phyloP scores from a whole-genome alignment of 257 asterid genomes.

The Solanum chiquidenum region DNA sequence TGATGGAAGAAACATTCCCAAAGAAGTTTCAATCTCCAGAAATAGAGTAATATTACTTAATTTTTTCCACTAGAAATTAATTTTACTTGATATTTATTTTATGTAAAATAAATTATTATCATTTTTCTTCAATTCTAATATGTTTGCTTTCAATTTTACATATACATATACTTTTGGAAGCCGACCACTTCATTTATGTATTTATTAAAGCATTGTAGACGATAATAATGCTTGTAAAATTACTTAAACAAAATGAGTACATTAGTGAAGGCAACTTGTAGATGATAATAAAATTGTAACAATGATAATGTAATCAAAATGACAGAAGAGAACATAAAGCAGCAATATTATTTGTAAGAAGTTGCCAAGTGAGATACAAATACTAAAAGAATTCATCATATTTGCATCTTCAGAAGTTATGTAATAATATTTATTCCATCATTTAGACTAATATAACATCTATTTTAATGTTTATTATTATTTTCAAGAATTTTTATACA shows the following conservation, averaged over 20 bases:
- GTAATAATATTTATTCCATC: neutral
- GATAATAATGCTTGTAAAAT: neutral
- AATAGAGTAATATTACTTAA: too few relatives aligned
- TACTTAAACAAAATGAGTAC: neutral
- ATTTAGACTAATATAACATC: neutral
- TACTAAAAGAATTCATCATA: neutral
- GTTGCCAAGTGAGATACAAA: neutral
- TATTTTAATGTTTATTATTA: neutral
- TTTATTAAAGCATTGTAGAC: neutral
- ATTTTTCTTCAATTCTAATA: neutral
- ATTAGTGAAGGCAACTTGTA: neutral
- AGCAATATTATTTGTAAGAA: neutral
- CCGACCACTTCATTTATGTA: neutral
- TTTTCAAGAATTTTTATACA: neutral
- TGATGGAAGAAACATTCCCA: too few relatives aligned
- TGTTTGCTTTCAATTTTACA: neutral
- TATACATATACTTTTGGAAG: neutral
- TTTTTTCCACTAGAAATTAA: neutral
- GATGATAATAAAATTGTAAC: neutral
- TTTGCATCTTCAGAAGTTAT: neutral
- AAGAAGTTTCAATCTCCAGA: too few relatives aligned
- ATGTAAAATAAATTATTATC: neutral
- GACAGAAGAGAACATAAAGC: neutral
- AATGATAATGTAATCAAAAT: neutral
- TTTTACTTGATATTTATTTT: neutral